Base-by-base conservation (phyloP, 768 basidiomycete genomes). In the Lentinula guzmanii region DNA sequence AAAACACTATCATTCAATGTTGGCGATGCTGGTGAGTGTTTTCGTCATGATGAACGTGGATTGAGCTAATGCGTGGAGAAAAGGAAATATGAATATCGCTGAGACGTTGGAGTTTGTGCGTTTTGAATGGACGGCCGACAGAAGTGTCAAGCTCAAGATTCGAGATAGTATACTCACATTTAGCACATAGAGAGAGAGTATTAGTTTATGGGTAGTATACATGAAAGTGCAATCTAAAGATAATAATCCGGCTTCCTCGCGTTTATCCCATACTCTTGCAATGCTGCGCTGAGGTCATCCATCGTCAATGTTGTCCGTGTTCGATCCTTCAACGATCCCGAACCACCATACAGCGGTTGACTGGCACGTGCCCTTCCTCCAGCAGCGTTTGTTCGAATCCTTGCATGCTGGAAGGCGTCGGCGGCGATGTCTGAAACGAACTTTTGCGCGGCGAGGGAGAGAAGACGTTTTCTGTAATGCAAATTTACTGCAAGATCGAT, bases 361-460 rank as follows among this genome's bases (percentile, higher is more conserved):
- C 82, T 85, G 10, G 83, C 79, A 31, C 89, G 81, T 33, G 85
- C 79, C 15, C 91, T 82, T 41, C 91, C 89, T 33, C 88, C 85
- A 5, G 87, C 71, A 39, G 92, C 93, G 62, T 93, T 96, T 1
- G 93, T 92, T 41, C 97, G 86, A 68, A 98, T 92, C 34, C 96
- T 91, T 7, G 97, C 97, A 74, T 98, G 96, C 70, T 98, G 95
- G 75, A 93, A 98, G 9, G 97, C 95, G 72, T 99, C 97, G 2
- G 91, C 85, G 2, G 96, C 91, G 60, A 99, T 95, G 70, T 98
- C 96, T 6, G 95, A 92, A 48, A 98, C 89, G 70, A 99, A 98
- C 70, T 98, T 98, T 70, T 99, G 97, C 0, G 97, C 94, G 2
- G 97, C 95, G 11, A 98, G 82, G 0, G 96, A 95, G 28, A 99